A percentile compares a stretch with the other conserved stretches of the same genome.
phyloP scores from a whole-genome alignment of 1,284 basidiomycete species.

The Erythrobasidium hasegawianum region DNA sequence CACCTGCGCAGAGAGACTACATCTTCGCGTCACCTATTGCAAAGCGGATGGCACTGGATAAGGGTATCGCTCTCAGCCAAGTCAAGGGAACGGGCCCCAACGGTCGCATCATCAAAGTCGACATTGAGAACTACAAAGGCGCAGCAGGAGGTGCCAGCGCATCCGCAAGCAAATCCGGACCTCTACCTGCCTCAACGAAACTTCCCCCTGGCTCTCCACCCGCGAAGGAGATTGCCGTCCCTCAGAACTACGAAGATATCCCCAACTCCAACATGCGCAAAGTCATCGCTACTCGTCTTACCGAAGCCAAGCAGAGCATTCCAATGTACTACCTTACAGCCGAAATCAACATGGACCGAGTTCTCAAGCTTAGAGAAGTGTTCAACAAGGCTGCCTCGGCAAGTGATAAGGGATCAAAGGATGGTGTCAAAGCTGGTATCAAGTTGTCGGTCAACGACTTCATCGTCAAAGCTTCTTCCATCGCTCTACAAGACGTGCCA shows the following conservation, averaged over 20 bases:
- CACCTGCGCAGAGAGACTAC: slow-evolving; percentile 53
- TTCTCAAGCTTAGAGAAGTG: slow-evolving; percentile 85
- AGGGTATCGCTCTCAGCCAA: slow-evolving; percentile 83
- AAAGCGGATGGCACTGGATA: slow-evolving; percentile 93
- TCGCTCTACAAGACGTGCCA: slow-evolving; percentile 89
- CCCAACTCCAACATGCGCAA: slow-evolving; percentile 95
- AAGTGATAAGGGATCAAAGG: slow-evolving; percentile 54
- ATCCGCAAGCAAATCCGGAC: slow-evolving; percentile 48
- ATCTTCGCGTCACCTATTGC: slow-evolving; percentile 94
- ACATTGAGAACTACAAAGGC: slow-evolving; percentile 76
- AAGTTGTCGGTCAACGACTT: slow-evolving; percentile 99
- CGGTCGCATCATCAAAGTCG: slow-evolving; percentile 88
- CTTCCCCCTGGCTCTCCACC: slow-evolving; percentile 49
- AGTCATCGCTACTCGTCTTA: slow-evolving; percentile 82
- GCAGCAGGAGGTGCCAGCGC: slow-evolving; percentile 44
- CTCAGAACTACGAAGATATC: slow-evolving; percentile 78
- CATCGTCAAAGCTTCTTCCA: slow-evolving; percentile 88
- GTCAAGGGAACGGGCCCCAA: slow-evolving; percentile 92
- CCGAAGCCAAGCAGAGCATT: slow-evolving; percentile 85
- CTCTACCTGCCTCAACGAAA: slow-evolving; percentile 53
- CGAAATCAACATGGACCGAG: slow-evolving; percentile 96
- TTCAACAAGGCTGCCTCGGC: slow-evolving; percentile 81
- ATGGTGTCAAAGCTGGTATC: slow-evolving; percentile 60
- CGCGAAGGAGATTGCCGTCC: slow-evolving; percentile 43
- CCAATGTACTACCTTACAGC: slow-evolving; percentile 98